These are phyloP conservation scores for Porphyrellus cyaneotinctus DNA, from an alignment of 768 basidiomycete species.

Conservation along the genomic window DNA sequence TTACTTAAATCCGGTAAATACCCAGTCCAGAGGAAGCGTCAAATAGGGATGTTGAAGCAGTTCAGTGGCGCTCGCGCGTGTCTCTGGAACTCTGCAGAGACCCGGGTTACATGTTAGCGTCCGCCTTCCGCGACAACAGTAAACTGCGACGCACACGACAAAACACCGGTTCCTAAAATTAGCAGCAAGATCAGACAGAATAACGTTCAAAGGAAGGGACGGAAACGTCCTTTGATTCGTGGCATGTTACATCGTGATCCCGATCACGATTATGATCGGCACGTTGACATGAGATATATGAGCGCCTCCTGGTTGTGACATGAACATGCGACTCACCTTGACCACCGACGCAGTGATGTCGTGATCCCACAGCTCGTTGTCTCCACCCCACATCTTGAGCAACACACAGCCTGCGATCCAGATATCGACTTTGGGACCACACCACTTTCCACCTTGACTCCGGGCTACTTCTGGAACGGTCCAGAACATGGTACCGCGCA, in stretches of 20 bases:
- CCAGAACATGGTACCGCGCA: constrained; percentile 98
- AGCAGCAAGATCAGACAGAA: not conserved
- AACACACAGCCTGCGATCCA: not conserved
- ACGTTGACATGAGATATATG: not conserved
- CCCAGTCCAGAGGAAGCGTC: constrained; percentile 52
- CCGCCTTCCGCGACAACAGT: not conserved
- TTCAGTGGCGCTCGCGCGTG: constrained; percentile 73
- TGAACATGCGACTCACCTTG: not conserved
- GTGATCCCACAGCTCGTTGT: constrained; percentile 81
- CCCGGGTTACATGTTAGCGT: not conserved
- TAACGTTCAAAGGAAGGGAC: not conserved
- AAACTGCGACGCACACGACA: constrained; percentile 52
- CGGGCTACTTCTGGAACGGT: constrained; percentile 92
- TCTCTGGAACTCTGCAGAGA: constrained; percentile 61
- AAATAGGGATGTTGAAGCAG: constrained; percentile 52
- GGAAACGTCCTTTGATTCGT: constrained; percentile 75
- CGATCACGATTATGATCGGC: not conserved
- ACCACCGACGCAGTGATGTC: constrained; percentile 63
- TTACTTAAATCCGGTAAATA: constrained; percentile 46
- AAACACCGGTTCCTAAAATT: constrained; percentile 61
- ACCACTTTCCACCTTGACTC: constrained; percentile 59
- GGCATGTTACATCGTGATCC: constrained; percentile 35
- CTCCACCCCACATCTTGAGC: constrained; percentile 79
- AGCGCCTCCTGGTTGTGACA: not conserved
- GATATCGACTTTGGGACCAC: not conserved